Percentiles rank a stretch among this genome's conserved stretches.
Conservation (phyloP, 2,329 filamentous ascomycete species). For the Elsinoe necatrix region DNA sequence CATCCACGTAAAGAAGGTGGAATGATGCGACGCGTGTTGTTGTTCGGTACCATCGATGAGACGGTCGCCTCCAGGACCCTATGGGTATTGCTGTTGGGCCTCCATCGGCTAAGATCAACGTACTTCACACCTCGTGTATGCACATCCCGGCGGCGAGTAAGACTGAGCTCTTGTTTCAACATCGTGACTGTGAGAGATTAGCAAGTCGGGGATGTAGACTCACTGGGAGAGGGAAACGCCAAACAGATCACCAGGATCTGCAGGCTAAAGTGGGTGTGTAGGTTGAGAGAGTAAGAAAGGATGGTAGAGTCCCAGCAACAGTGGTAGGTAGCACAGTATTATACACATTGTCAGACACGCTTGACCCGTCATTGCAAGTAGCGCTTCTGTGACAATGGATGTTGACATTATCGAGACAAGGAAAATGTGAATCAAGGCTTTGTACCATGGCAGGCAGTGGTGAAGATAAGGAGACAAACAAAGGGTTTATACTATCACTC, state of each 20-base stretch:
- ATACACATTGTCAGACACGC: not conserved
- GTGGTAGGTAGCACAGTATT: not conserved
- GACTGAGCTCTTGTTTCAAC: not conserved
- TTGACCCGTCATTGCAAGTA: not conserved
- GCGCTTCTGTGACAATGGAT: not conserved
- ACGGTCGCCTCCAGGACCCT: not conserved
- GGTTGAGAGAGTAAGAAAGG: not conserved
- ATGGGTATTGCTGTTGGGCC: not conserved
- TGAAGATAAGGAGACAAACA: not conserved
- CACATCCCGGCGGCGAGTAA: not conserved
- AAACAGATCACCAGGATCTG: slow-evolving; percentile 6
- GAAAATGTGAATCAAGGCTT: not conserved
- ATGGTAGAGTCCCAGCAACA: not conserved
- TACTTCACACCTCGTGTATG: not conserved
- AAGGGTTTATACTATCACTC: not conserved
- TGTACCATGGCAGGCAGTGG: not conserved
- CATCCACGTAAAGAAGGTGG: too few relatives aligned
- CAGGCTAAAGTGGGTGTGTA: not conserved
- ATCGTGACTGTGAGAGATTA: slow-evolving; percentile 3
- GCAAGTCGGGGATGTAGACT: slow-evolving; percentile 3
- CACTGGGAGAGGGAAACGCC: not conserved
- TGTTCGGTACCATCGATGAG: not conserved
- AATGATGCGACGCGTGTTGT: not conserved
- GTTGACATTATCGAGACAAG: not conserved
- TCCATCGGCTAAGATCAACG: not conserved